Evolutionary conservation across 2,329 filamentous ascomycete species (phyloP).

Genomic region (Helotiales sp.): DNA sequence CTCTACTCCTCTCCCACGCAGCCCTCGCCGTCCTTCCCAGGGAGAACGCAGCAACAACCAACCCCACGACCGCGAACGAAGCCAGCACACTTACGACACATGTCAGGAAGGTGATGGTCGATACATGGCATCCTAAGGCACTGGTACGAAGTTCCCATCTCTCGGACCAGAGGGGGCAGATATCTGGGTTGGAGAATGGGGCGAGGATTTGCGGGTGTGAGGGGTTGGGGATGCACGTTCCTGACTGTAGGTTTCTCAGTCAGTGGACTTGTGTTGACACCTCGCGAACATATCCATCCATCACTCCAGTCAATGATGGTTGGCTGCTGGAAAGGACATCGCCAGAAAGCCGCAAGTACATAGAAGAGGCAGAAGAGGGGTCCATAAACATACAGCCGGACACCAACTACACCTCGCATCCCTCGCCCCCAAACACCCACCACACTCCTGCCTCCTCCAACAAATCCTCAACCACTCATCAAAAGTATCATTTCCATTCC

Average conservation of each 20-base stretch:
- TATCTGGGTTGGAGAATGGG: constrained; percentile 54
- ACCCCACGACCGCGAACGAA: constrained; percentile 38
- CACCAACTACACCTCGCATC: constrained; percentile 34
- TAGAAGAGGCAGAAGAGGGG: neutral
- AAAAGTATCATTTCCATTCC: constrained; percentile 16
- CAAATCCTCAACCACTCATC: constrained; percentile 53
- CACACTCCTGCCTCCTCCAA: constrained; percentile 57
- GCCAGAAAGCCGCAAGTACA: neutral
- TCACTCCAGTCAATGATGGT: neutral
- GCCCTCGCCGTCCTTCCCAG: constrained; percentile 12
- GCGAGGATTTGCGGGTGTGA: constrained; percentile 53
- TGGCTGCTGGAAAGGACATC: neutral
- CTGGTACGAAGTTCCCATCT: constrained; percentile 50
- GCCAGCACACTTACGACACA: constrained; percentile 43
- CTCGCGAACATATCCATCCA: neutral
- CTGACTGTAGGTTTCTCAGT: constrained; percentile 40
- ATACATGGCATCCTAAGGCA: constrained; percentile 49
- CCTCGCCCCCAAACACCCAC: constrained; percentile 48
- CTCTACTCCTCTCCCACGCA: constrained; percentile 26
- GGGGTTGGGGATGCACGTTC: constrained; percentile 59
- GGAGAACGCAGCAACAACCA: constrained; percentile 12
- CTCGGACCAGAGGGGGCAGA: constrained; percentile 58
- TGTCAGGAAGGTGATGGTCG: constrained; percentile 49
- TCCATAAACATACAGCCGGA: constrained; percentile 8
- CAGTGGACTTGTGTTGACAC: neutral